These are phyloP conservation scores for Aureobasidium leucospermi DNA, from an alignment of 2,329 filamentous ascomycete species.

Conservation along the genomic window DNA sequence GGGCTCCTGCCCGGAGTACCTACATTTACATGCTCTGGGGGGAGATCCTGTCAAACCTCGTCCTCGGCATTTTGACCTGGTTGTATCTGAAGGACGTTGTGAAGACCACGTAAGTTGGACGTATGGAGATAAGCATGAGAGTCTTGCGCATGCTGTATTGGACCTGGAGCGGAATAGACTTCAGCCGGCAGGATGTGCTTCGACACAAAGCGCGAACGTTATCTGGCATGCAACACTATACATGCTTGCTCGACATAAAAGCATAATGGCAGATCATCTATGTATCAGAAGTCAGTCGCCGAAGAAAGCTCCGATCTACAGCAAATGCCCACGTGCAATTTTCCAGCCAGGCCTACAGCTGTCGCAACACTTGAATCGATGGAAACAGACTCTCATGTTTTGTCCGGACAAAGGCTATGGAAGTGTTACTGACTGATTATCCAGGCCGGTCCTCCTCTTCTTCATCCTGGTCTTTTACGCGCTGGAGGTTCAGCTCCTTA, in stretches of 20 bases:
- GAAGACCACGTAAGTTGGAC: slow-evolving; percentile 2
- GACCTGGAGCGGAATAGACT: too few relatives aligned
- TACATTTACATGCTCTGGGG: slow-evolving; percentile 42
- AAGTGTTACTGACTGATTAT: neutral
- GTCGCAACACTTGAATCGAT: too few relatives aligned
- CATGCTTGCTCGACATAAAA: too few relatives aligned
- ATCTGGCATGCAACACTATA: too few relatives aligned
- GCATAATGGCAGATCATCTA: too few relatives aligned
- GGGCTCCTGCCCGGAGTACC: neutral
- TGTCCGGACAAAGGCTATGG: neutral
- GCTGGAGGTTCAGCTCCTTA: slow-evolving; percentile 13
- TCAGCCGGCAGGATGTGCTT: too few relatives aligned
- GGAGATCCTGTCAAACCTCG: slow-evolving; percentile 32
- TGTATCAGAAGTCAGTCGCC: too few relatives aligned
- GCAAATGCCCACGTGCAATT: too few relatives aligned
- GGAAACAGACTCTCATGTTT: neutral
- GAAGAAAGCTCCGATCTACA: too few relatives aligned
- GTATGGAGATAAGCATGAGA: neutral
- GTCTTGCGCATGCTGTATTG: neutral
- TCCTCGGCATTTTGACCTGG: slow-evolving; percentile 36
- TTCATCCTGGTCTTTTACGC: slow-evolving; percentile 22
- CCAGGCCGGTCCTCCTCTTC: neutral
- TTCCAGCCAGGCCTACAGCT: too few relatives aligned
- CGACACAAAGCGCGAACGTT: too few relatives aligned
- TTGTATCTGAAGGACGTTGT: slow-evolving; percentile 24